Evolutionary conservation across 208 protist genomes (phyloP).

Genomic region (Leishmania lainsoni): DNA sequence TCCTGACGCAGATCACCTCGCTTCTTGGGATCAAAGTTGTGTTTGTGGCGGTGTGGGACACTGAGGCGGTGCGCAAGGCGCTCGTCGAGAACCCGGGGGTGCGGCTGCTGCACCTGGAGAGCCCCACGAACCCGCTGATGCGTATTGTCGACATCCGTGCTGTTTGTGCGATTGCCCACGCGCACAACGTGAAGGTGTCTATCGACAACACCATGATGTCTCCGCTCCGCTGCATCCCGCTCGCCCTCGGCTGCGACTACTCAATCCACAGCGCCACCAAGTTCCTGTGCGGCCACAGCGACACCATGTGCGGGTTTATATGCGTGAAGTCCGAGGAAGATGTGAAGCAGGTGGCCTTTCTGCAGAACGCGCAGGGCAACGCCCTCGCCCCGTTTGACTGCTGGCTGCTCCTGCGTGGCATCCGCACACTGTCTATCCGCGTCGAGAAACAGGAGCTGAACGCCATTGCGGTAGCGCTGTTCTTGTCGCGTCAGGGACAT

Average conservation of each 20-base stretch:
- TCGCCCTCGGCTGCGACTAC: slow-evolving; percentile 95
- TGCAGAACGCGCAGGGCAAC: slow-evolving; percentile 93
- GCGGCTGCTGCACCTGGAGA: slow-evolving; percentile 95
- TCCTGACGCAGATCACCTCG: slow-evolving; percentile 81
- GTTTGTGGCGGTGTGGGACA: slow-evolving; percentile 90
- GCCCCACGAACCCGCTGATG: slow-evolving; percentile 95
- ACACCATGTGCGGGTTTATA: slow-evolving; percentile 92
- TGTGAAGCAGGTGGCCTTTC: slow-evolving; percentile 77
- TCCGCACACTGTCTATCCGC: slow-evolving; percentile 95
- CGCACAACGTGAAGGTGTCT: slow-evolving; percentile 73
- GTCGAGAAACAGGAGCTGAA: slow-evolving; percentile 93
- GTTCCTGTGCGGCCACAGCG: slow-evolving; percentile 96
- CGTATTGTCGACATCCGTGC: slow-evolving; percentile 89
- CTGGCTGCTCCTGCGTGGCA: slow-evolving; percentile 93
- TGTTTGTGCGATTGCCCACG: slow-evolving; percentile 79
- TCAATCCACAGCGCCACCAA: slow-evolving; percentile 96
- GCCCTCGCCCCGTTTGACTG: slow-evolving; percentile 94
- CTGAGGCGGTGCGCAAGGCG: slow-evolving; percentile 51
- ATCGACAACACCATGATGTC: slow-evolving; percentile 98
- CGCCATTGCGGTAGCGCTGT: slow-evolving; percentile 83
- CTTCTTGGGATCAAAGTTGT: slow-evolving; percentile 73
- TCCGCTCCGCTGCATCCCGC: slow-evolving; percentile 93
- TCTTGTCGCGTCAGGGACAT: slow-evolving; percentile 57
- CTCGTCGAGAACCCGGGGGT: slow-evolving; percentile 42
- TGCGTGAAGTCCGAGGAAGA: slow-evolving; percentile 68